Evolutionary conservation across 495 filamentous ascomycete genomes (phyloP), one percentile per base, ranked within the genome.

Genomic region (Xylaria venustula): DNA sequence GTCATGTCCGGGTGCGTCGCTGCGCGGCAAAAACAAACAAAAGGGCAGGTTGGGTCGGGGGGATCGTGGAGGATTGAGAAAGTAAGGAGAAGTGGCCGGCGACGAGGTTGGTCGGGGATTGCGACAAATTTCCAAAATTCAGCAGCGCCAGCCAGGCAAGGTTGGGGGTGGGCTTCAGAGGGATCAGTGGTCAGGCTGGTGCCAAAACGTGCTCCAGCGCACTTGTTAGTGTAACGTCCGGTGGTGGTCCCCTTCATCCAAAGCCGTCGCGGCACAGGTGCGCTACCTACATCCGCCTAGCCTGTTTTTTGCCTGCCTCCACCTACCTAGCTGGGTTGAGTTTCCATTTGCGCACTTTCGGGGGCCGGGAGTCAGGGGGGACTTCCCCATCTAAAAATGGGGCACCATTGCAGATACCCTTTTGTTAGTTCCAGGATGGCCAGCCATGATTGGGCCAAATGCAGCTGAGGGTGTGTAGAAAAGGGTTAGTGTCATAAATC

Each of bases 51-150:
- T 50, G 30, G 30, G 45, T 19, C n/a, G 28, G 42, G 49, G 37
- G 48, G 49, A 60, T 54, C 47, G 48, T 60, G 58, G 26, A 52
- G 49, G 50, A 48, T 61, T 54, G 32, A 32, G 42, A 54, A 54
- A 47, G 49, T 51, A 15, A 53, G 41, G 58, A 52, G 37, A 60
- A 19, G 58, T 54, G 50, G 58, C 23, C 49, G 58, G 49, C 58
- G 15, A 40, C 58, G 50, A 61, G 58, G 58, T 54, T 48, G 50
- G 58, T 41, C n/a, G 40, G 58, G 50, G 41, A 40, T 54, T 61
- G 58, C 58, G 58, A 61, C 58, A 61, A 61, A 37, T 61, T 61
- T 61, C 58, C 58, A 60, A 49, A 54, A 45, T 26, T 34, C 47
- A 59, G 56, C 58, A 22, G 58, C 46, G 36, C 48, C 48, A 53